Evolutionary conservation across 768 basidiomycete species (phyloP).

Genomic region (Naematelia encephala): DNA sequence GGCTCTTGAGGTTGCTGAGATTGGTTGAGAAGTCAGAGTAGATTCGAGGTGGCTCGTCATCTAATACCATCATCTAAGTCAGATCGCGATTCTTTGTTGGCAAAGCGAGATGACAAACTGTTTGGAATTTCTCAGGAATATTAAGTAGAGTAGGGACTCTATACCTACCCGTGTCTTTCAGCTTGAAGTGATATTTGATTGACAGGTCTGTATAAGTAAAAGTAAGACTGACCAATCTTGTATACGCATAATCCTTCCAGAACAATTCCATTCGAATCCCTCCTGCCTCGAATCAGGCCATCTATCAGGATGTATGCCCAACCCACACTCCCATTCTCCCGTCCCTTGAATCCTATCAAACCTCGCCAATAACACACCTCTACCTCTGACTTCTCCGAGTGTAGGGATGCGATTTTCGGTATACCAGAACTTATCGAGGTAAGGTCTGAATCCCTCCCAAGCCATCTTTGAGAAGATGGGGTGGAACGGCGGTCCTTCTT

Average conservation of each 20-base stretch:
- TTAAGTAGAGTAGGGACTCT: conserved; percentile 70
- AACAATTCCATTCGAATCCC: conserved; percentile 69
- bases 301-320: conserved; percentile 79
- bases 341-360: conserved; percentile 64
- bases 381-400: conserved; percentile 81
- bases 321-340: conserved; percentile 50
- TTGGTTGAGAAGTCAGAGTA: conserved; percentile 47
- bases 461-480: conserved; percentile 64
- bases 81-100: neutral
- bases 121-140: conserved; percentile 74
- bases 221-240: conserved; percentile 71
- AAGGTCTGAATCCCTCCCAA: conserved; percentile 59
- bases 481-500: conserved; percentile 65
- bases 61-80: neutral
- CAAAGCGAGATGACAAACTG: conserved; percentile 27
- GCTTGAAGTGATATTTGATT: neutral
- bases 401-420: conserved; percentile 73
- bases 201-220: neutral
- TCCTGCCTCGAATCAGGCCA: conserved; percentile 78
- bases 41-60: conserved; percentile 25
- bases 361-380: conserved; percentile 77
- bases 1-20: neutral
- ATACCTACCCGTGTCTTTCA: conserved; percentile 59
- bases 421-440: conserved; percentile 64
- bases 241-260: conserved; percentile 59